A percentile compares a stretch with the other conserved stretches of the same genome.
Evolutionary conservation across 306 rosid species (phyloP).

Genomic region (Begonia masoniana): DNA sequence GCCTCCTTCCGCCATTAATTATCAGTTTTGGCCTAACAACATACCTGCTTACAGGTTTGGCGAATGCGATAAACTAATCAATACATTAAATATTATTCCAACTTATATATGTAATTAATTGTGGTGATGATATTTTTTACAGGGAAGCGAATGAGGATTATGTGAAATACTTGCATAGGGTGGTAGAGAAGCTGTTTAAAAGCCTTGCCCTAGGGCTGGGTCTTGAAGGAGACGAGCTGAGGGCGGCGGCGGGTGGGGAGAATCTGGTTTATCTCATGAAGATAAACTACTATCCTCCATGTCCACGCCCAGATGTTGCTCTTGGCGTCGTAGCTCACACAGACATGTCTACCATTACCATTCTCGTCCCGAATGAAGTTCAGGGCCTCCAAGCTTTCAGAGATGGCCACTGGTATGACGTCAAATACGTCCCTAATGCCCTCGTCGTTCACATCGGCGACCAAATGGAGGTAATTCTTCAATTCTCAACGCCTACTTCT

Average conservation of each 20-base stretch:
- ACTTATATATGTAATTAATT: no score
- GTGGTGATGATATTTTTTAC: background rate
- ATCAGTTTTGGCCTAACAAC: slow-evolving; percentile 27
- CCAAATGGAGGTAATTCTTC: slow-evolving; percentile 41
- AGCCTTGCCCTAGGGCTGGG: slow-evolving; percentile 25
- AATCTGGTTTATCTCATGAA: slow-evolving; percentile 15
- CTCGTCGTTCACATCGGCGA: slow-evolving; percentile 53
- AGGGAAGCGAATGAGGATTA: slow-evolving; percentile 30
- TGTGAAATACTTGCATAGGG: slow-evolving; percentile 11
- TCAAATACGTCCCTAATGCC: slow-evolving; percentile 45
- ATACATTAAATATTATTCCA: background rate
- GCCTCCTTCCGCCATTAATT: slow-evolving; percentile 27
- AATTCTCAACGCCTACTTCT: background rate
- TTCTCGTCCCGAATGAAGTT: slow-evolving; percentile 41
- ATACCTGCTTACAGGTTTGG: slow-evolving; percentile 25
- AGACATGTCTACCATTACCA: slow-evolving; percentile 37
- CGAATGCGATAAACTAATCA: background rate
- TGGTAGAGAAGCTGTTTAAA: slow-evolving; percentile 18
- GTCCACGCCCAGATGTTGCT: slow-evolving; percentile 16
- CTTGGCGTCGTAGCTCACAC: slow-evolving; percentile 29
- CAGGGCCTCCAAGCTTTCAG: slow-evolving; percentile 43
- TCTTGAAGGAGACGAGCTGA: slow-evolving; percentile 16
- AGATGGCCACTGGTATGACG: slow-evolving; percentile 50
- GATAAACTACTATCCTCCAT: slow-evolving; percentile 36
- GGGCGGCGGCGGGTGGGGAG: slow-evolving; percentile 27